Base-by-base conservation (phyloP, 2,329 filamentous ascomycete species). In the Fusarium sp. region DNA sequence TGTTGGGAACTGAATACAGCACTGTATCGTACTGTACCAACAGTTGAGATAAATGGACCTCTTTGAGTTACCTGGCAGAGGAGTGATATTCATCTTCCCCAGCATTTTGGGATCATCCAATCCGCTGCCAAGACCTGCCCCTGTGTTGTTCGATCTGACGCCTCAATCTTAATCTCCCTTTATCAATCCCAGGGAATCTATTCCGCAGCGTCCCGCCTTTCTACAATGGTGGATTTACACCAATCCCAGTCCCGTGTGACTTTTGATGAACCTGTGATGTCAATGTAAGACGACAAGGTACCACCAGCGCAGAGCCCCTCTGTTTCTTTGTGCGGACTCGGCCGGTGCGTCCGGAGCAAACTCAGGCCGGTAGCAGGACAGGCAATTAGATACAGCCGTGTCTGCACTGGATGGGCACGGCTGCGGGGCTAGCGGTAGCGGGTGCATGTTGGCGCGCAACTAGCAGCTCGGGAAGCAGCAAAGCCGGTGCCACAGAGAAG, bases 401-500 rank as follows among this genome's bases (percentile, higher is more conserved):
- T 44, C 50, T 67, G 39, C 29, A 63, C 45, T 62, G 22, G 41
- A 57, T 49, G 33, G 49, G 62, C 50, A 67, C 49, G 44, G 38
- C 50, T 58, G 71, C 42, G 68, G 71, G 73, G 74, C 62, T 31
- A 58, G 60, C 62, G 57, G 59, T 62, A 72, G 57, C 54, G 50
- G 65, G 72, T 68, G 63, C 70, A 50, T 64, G 41, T 63, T 73
- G 73, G 75, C 71, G 73, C 58, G 53, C 50, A 66, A 52, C 63
- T 77, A 76, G 62, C 68, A 72, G 33, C 49, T 69, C 75, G 75
- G 75, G 72, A 75, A 54, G 57, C 54, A 63, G 58, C 65, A 61
- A 72, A 74, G 72, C 75, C 75, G 75, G 71, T 65, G 68, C 72
- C 72, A 76, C 71, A 61, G 66, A 67, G 49, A 75, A 69, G 66